Conservation (phyloP, 2,329 filamentous ascomycete genomes). For the Corinectria fuckeliana region DNA sequence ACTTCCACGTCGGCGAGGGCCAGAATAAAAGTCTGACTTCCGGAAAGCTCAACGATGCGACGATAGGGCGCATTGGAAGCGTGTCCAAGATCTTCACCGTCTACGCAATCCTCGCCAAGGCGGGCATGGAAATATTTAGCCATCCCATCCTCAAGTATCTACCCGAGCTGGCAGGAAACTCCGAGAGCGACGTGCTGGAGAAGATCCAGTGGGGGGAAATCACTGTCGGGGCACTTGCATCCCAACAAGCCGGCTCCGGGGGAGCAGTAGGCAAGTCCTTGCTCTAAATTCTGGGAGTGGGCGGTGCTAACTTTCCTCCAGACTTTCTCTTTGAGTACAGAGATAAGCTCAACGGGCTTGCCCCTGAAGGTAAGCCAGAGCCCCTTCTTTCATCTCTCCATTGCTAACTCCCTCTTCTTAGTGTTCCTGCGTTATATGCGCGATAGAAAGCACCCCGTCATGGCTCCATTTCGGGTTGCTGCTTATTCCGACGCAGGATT, state of each 20-base stretch:
- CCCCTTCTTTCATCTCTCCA: too few species aligned
- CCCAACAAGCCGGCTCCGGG: constrained; percentile 29
- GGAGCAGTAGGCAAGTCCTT: constrained; percentile 3
- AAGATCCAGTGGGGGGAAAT: constrained; percentile 26
- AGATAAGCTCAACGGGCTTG: not conserved
- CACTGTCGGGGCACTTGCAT: constrained; percentile 25
- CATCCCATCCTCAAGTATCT: constrained; percentile 27
- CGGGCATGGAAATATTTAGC: constrained; percentile 22
- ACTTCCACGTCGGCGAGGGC: constrained; percentile 27
- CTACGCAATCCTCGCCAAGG: constrained; percentile 16
- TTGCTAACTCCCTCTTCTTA: not conserved
- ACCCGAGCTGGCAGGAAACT: constrained; percentile 26
- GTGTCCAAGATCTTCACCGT: constrained; percentile 15
- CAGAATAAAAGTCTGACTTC: constrained; percentile 23
- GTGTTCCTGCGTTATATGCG: constrained; percentile 20
- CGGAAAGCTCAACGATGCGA: constrained; percentile 23
- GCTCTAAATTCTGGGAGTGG: too few species aligned
- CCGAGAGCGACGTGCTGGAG: not conserved
- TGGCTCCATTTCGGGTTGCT: constrained; percentile 21
- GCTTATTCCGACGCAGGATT: constrained; percentile 34
- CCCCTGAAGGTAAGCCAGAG: not conserved
- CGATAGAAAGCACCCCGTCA: constrained; percentile 16
- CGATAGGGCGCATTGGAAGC: constrained; percentile 21
- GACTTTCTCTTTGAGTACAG: not conserved
- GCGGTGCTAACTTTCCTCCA: not conserved